Evolutionary conservation across 73 alveolate species (phyloP).

Genomic region (Symbiodinium pilosum): DNA sequence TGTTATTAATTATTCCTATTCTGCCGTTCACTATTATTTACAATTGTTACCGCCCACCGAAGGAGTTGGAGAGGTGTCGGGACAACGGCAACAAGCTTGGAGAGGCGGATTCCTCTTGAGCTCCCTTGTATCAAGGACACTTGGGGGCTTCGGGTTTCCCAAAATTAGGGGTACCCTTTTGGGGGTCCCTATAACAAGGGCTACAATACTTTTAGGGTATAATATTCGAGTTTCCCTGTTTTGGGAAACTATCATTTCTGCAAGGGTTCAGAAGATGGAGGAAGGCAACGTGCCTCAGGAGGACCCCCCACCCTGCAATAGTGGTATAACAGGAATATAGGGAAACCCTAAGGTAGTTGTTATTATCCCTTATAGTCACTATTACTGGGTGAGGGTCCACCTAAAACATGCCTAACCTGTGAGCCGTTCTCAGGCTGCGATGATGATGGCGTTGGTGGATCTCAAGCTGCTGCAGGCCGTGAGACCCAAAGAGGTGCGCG

Average conservation of each 20-base stretch:
- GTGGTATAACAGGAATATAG: neutral
- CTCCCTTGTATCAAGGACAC: neutral
- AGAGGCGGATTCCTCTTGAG: conserved; percentile 61
- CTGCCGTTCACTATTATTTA: too few relatives aligned
- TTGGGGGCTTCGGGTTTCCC: neutral
- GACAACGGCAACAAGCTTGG: conserved; percentile 73
- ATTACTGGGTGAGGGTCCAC: too few relatives aligned
- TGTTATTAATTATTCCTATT: too few relatives aligned
- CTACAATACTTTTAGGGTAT: neutral
- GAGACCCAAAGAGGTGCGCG: conserved; percentile 65
- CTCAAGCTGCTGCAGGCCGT: conserved; percentile 87
- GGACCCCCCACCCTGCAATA: neutral
- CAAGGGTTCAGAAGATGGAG: too few relatives aligned
- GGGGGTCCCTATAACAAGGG: neutral
- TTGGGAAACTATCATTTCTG: too few relatives aligned
- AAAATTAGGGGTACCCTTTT: neutral
- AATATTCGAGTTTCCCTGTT: neutral
- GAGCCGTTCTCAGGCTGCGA: conserved; percentile 45
- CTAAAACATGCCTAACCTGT: too few relatives aligned
- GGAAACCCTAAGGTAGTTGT: too few relatives aligned
- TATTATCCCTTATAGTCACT: too few relatives aligned
- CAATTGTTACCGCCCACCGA: neutral
- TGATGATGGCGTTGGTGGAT: conserved; percentile 94
- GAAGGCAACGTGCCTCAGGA: too few relatives aligned
- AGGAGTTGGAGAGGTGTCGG: conserved; percentile 89